Conservation (phyloP, 441 rosid genomes). For the Mallotus repandus region DNA sequence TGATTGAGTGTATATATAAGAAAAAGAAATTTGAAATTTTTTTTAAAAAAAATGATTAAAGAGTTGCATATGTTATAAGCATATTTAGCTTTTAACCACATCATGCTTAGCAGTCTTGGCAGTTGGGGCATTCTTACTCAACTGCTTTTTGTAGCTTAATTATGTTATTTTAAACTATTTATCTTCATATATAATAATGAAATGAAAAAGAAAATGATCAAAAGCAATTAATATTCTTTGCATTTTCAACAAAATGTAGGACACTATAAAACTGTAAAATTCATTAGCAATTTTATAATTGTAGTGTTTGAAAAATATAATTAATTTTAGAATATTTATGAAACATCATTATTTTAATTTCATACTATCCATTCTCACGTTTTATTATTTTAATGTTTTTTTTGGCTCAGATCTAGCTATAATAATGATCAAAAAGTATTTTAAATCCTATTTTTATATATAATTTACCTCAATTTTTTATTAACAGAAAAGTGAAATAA, state of each 20-base stretch:
- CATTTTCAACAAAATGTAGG: too few relatives aligned
- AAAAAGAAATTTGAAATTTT: neutral
- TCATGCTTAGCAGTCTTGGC: conserved; percentile 3
- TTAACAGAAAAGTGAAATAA: too few relatives aligned
- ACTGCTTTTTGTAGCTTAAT: conserved; percentile 20
- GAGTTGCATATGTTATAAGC: conserved; percentile 33
- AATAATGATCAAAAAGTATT: too few relatives aligned
- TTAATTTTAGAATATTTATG: too few relatives aligned
- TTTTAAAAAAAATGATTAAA: conserved; percentile 16
- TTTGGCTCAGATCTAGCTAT: too few relatives aligned
- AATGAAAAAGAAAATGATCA: neutral
- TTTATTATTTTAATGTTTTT: too few relatives aligned
- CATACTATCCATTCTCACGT: too few relatives aligned
- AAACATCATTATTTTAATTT: too few relatives aligned
- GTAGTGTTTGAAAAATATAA: too few relatives aligned
- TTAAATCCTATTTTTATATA: too few relatives aligned
- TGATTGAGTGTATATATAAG: neutral
- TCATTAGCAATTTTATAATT: too few relatives aligned
- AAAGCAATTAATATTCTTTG: neutral
- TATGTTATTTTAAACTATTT: conserved; percentile 8
- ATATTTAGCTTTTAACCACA: conserved; percentile 27
- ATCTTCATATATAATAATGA: conserved; percentile 4
- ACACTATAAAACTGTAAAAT: neutral
- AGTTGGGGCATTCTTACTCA: conserved; percentile 26
- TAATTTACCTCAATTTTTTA: too few relatives aligned